Evolutionary conservation across 192 early-diverging fungal genomes (phyloP).

Genomic region (Entophlyctis luteolus): DNA sequence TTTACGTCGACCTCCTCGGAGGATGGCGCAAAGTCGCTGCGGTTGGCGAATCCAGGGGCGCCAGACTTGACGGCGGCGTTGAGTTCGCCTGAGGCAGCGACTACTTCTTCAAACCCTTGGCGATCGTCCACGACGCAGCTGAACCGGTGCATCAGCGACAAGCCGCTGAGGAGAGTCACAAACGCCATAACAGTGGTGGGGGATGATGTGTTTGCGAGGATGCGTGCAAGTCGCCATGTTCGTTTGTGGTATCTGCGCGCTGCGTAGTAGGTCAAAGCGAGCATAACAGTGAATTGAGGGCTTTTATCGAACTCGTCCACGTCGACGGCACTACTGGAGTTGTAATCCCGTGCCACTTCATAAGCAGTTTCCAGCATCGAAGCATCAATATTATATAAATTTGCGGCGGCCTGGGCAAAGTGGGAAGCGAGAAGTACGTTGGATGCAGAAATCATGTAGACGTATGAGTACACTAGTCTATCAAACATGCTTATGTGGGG

Average conservation of each 20-base stretch:
- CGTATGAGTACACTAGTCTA: background rate
- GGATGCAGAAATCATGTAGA: background rate
- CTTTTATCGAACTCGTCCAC: background rate
- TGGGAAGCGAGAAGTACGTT: background rate
- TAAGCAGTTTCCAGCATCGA: background rate
- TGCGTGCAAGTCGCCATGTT: background rate
- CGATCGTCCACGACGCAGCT: background rate
- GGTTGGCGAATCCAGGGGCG: background rate
- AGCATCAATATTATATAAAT: background rate
- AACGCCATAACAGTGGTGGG: background rate
- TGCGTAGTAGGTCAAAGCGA: background rate
- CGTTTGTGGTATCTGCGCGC: conserved; percentile 1
- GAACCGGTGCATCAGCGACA: background rate
- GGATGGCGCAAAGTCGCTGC: background rate
- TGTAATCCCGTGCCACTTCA: background rate
- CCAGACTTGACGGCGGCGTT: background rate
- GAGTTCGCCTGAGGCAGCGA: background rate
- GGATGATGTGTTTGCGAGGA: background rate
- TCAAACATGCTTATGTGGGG: too few relatives aligned
- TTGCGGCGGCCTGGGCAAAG: background rate
- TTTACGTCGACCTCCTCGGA: background rate
- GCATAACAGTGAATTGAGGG: background rate
- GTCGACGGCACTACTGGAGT: too few relatives aligned
- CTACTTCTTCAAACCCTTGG: background rate
- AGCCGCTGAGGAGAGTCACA: background rate